Conservation (phyloP, 352 stramenopile genomes). For the Pythium vanterpoolii region DNA sequence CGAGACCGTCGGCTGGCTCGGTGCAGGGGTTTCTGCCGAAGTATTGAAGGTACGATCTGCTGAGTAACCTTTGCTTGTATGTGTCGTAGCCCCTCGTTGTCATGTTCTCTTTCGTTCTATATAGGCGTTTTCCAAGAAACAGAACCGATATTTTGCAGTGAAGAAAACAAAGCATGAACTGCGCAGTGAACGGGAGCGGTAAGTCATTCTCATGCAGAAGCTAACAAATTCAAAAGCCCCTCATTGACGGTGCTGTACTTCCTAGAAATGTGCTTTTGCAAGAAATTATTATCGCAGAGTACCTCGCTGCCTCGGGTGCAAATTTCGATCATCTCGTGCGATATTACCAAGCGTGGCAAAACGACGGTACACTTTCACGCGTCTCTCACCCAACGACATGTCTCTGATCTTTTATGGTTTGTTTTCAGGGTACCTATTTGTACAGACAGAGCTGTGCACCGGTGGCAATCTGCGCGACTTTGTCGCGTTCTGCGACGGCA, state of each 20-base stretch:
- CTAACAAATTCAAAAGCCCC: background rate
- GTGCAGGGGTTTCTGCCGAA: conserved; percentile 64
- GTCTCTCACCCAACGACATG: background rate
- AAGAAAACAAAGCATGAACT: conserved; percentile 80
- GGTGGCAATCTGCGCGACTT: conserved; percentile 85
- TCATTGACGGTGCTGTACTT: background rate
- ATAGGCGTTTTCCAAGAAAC: conserved; percentile 37
- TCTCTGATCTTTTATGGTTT: background rate
- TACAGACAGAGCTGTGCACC: conserved; percentile 94
- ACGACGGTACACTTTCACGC: conserved; percentile 53
- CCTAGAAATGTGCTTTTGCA: conserved; percentile 53
- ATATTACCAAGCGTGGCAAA: conserved; percentile 94
- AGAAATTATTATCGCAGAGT: conserved; percentile 59
- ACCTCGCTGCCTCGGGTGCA: conserved; percentile 28
- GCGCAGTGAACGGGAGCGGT: conserved; percentile 76
- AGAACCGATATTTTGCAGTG: conserved; percentile 52
- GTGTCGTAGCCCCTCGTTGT: background rate
- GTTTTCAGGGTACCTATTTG: conserved; percentile 78
- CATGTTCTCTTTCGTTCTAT: background rate
- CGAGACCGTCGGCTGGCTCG: conserved; percentile 57
- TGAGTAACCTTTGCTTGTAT: background rate
- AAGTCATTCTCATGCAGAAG: background rate
- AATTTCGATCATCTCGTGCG: conserved; percentile 88
- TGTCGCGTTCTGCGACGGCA: conserved; percentile 29
- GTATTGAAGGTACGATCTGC: conserved; percentile 50